A percentile compares a stretch with the other conserved stretches of the same genome.
phyloP scores from a whole-genome alignment of 768 basidiomycete species.

The Phaeotremella skinneri region DNA sequence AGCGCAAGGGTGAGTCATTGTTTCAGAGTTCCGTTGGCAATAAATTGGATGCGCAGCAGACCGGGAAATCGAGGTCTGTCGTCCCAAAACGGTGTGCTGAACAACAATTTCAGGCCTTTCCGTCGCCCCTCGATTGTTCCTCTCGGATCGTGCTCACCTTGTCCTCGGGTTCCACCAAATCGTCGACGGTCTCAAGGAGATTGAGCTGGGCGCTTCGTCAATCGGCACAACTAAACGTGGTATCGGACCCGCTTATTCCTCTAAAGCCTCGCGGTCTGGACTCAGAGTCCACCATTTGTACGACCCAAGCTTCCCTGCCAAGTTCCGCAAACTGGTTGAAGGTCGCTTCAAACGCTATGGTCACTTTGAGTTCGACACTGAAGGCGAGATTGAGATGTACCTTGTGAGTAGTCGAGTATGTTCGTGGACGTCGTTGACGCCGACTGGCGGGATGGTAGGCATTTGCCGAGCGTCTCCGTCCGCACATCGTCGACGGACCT shows the following conservation, averaged over 20 bases:
- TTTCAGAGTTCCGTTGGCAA: background rate
- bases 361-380: constrained; percentile 96
- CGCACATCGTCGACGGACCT: constrained; percentile 86
- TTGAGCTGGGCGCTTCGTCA: constrained; percentile 77
- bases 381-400: constrained; percentile 90
- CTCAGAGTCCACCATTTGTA: constrained; percentile 95
- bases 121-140: constrained; percentile 77
- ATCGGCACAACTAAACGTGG: constrained; percentile 98
- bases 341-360: constrained; percentile 98
- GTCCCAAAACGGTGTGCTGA: constrained; percentile 15
- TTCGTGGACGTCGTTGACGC: background rate
- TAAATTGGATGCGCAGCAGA: background rate
- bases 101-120: constrained; percentile 65
- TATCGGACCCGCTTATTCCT: constrained; percentile 97
- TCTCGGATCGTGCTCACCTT: constrained; percentile 94
- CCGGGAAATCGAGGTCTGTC: background rate
- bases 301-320: constrained; percentile 78
- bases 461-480: constrained; percentile 77
- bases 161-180: constrained; percentile 99
- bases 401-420: constrained; percentile 58
- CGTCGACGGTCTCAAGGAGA: constrained; percentile 96
- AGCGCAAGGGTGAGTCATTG: constrained; percentile 66
- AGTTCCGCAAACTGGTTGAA: constrained; percentile 94
- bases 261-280: constrained; percentile 93
- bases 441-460: constrained; percentile 54